A percentile compares a stretch with the other conserved stretches of the same genome.
phyloP scores from a whole-genome alignment of 169 alveolate species.

The Eimeria sp. region DNA sequence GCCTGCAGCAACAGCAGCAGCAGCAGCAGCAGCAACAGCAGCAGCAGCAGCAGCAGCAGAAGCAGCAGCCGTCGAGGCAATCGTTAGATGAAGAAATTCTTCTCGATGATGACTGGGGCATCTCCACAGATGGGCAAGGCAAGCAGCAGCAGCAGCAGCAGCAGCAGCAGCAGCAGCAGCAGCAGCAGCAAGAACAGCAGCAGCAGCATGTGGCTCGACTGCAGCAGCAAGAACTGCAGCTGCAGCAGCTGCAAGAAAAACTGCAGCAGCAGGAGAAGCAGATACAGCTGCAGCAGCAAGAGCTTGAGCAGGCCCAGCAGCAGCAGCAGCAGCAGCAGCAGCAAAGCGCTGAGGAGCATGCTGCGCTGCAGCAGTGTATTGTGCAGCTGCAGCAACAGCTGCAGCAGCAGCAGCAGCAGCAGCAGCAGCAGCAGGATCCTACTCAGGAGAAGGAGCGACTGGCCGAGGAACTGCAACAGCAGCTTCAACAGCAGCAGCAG shows the following conservation, averaged over 20 bases:
- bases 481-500: conserved; percentile 5
- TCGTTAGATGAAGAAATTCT: background rate
- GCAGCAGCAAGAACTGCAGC: conserved; percentile 29
- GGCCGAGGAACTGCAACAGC: background rate
- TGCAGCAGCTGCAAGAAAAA: conserved; percentile 4
- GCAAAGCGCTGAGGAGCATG: background rate
- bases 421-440: background rate
- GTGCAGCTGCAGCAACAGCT: conserved; percentile 21
- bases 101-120: conserved; percentile 12
- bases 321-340: conserved; percentile 17
- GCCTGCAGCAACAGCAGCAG: conserved; percentile 35
- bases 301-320: conserved; percentile 24
- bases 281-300: conserved; percentile 27
- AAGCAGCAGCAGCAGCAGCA: background rate
- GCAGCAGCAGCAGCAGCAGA: conserved; percentile 12
- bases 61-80: background rate
- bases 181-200: conserved; percentile 17
- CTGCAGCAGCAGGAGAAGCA: background rate
- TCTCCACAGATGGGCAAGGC: background rate
- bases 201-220: background rate
- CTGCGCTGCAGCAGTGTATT: conserved; percentile 1
- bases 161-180: conserved; percentile 36
- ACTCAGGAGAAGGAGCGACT: background rate
- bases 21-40: conserved; percentile 31
- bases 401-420: conserved; percentile 33